Conservation (phyloP, 495 filamentous ascomycete species). For the Trypethelium eluteriae region DNA sequence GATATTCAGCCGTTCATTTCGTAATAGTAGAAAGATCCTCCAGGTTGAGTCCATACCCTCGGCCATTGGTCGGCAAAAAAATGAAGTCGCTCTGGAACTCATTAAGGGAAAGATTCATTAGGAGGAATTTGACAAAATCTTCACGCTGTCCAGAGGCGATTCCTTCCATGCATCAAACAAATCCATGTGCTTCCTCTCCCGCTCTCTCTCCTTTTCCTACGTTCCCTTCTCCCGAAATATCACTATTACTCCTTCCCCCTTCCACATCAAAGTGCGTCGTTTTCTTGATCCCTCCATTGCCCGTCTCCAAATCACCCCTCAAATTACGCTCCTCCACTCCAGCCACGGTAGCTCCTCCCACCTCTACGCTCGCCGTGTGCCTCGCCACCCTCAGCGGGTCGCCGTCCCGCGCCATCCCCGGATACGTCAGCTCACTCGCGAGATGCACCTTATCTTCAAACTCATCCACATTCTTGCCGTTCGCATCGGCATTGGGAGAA, state of each 20-base stretch:
- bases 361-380: not conserved
- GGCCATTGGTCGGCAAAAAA: too few species aligned
- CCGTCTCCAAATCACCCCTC: not conserved
- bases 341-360: not conserved
- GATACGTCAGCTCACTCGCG: not conserved
- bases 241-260: not conserved
- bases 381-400: not conserved
- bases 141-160: too few species aligned
- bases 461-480: not conserved
- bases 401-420: not conserved
- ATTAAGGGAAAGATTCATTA: too few species aligned
- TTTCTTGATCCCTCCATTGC: not conserved
- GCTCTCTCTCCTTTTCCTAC: too few species aligned
- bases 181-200: too few species aligned
- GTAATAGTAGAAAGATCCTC: too few species aligned
- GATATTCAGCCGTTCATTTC: too few species aligned
- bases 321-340: not conserved
- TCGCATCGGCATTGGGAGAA: not conserved
- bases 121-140: too few species aligned
- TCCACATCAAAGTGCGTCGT: constrained; percentile 2
- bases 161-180: too few species aligned
- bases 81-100: too few species aligned
- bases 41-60: too few species aligned
- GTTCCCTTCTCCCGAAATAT: too few species aligned
- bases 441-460: not conserved